These are phyloP conservation scores for Scutellaria minor DNA, from an alignment of 257 asterid genomes.

Conservation along the genomic window DNA sequence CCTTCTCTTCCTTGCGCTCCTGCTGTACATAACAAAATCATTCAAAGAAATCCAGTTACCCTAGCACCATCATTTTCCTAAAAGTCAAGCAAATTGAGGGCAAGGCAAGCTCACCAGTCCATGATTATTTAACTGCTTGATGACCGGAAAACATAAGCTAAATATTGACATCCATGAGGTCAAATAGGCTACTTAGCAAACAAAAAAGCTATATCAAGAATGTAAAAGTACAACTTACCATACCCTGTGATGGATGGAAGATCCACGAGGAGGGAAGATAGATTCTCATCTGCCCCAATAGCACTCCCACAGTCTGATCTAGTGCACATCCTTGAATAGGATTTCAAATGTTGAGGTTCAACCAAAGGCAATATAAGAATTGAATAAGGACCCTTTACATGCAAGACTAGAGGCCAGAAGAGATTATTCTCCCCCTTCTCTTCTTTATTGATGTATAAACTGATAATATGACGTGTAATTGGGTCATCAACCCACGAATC, in stretches of 20 bases:
- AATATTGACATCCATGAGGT: conserved; percentile 10
- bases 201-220: conserved; percentile 20
- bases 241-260: conserved; percentile 99
- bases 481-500: conserved; percentile 99
- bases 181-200: conserved; percentile 19
- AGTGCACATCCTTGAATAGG: conserved; percentile 73
- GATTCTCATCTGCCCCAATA: conserved; percentile 68
- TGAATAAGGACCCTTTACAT: conserved; percentile 70
- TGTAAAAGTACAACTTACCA: conserved; percentile 60
- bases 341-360: conserved; percentile 77
- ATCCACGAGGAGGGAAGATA: conserved; percentile 75
- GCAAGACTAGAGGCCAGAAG: conserved; percentile 86
- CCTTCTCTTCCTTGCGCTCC: too few species aligned
- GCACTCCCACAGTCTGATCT: conserved; percentile 81
- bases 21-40: too few species aligned
- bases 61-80: not conserved
- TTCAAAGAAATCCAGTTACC: conserved; percentile 23
- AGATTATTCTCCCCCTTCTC: conserved; percentile 57
- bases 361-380: conserved; percentile 82
- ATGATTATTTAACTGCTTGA: conserved; percentile 27
- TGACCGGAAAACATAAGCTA: not conserved
- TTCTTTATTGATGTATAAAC: conserved; percentile 58
- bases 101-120: conserved; percentile 27
- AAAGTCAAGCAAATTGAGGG: conserved; percentile 15
- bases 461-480: conserved; percentile 78